A percentile compares a stretch with the other conserved stretches of the same genome.
phyloP scores from a whole-genome alignment of 176 grass and related monocot species.

The Guadua angustifolia region DNA sequence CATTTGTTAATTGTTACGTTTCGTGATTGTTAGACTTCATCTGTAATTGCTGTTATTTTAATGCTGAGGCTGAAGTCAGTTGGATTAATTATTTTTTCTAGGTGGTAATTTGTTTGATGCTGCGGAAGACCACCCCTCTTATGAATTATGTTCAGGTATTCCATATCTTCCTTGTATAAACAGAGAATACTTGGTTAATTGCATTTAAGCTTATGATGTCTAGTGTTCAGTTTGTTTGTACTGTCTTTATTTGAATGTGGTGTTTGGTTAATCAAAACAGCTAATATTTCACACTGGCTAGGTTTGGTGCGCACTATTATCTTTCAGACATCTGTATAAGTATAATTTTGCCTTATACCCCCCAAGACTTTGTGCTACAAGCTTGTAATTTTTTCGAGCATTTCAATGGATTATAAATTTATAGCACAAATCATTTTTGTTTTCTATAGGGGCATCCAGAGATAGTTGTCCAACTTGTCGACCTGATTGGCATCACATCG shows the following conservation, averaged over 20 bases:
- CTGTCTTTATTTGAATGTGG: not conserved
- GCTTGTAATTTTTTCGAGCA: not conserved
- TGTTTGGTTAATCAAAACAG: not conserved
- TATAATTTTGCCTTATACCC: not conserved
- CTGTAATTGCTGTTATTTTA: slow-evolving; percentile 10
- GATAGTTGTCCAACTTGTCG: slow-evolving; percentile 89
- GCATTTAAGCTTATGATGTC: not conserved
- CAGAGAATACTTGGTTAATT: slow-evolving; percentile 1
- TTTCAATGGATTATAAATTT: slow-evolving; percentile 33
- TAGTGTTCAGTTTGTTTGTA: slow-evolving; percentile 3
- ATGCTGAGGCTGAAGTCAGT: slow-evolving; percentile 37
- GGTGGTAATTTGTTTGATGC: slow-evolving; percentile 96
- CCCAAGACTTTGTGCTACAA: not conserved
- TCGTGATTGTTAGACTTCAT: slow-evolving; percentile 19
- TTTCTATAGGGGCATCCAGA: slow-evolving; percentile 74
- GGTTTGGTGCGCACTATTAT: not conserved
- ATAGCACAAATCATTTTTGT: not conserved
- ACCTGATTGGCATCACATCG: slow-evolving; percentile 96
- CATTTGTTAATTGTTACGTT: not conserved
- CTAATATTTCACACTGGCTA: slow-evolving; percentile 20
- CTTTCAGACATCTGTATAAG: not conserved
- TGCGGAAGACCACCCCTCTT: slow-evolving; percentile 72
- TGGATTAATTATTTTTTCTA: slow-evolving; percentile 48
- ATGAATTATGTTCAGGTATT: slow-evolving; percentile 95
- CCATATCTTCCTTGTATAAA: not conserved